Percentiles rank a stretch among this genome's conserved stretches.
These are phyloP conservation scores for Citrus reticulata DNA, from an alignment of 345 rosid genomes.

Conservation along the genomic window DNA sequence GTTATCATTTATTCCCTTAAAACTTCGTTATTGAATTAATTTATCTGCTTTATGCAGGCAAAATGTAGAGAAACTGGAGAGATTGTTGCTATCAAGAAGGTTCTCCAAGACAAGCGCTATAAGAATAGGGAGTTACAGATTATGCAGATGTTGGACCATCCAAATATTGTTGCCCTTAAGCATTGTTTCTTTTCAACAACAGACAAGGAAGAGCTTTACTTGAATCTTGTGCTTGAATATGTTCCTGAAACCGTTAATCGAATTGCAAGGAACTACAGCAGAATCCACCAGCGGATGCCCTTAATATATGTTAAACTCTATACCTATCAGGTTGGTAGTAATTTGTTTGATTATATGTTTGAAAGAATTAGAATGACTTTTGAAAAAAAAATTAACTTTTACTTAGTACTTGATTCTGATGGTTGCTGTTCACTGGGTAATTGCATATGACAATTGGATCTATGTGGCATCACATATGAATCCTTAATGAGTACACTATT, in stretches of 20 bases:
- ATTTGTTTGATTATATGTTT: conserved; percentile 9
- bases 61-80: conserved; percentile 97
- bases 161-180: conserved; percentile 81
- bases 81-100: conserved; percentile 94
- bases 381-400: not conserved
- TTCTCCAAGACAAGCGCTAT: conserved; percentile 94
- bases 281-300: conserved; percentile 84
- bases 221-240: conserved; percentile 94
- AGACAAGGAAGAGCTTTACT: conserved; percentile 91
- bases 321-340: conserved; percentile 69
- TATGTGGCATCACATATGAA: not conserved
- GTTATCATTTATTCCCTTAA: not conserved
- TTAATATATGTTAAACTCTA: conserved; percentile 91
- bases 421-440: not conserved
- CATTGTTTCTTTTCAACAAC: conserved; percentile 93
- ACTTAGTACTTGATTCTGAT: not conserved
- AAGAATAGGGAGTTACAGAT: conserved; percentile 94
- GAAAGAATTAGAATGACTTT: not conserved
- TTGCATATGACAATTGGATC: not conserved
- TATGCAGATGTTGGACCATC: conserved; percentile 92
- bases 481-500: not conserved
- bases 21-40: conserved; percentile 8
- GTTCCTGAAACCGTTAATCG: conserved; percentile 91
- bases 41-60: conserved; percentile 55
- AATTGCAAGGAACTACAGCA: conserved; percentile 71